Percentiles rank a stretch among this genome's conserved stretches.
Evolutionary conservation across 73 alveolate genomes (phyloP).

Genomic region (Tetrahymena borealis): DNA sequence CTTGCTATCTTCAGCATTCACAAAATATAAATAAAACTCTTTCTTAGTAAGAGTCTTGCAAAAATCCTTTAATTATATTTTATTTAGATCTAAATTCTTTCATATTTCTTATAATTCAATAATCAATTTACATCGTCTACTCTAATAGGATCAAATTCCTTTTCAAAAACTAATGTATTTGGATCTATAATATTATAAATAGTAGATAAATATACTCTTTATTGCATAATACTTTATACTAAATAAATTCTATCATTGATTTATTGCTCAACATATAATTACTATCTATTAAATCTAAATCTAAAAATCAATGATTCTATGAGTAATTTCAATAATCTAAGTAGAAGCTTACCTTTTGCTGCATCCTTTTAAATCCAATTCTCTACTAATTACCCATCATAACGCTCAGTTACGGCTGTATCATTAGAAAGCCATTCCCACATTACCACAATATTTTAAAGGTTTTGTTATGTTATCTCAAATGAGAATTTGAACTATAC

Average conservation of each 20-base stretch:
- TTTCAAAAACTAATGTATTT: constrained; percentile 12
- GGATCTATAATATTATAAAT: too few relatives aligned
- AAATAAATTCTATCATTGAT: neutral
- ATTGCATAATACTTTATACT: too few relatives aligned
- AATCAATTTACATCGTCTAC: constrained; percentile 1
- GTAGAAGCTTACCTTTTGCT: too few relatives aligned
- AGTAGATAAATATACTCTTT: too few relatives aligned
- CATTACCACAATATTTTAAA: constrained; percentile 26
- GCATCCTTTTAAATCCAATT: constrained; percentile 32
- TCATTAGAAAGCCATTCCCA: constrained; percentile 30
- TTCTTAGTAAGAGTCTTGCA: constrained; percentile 12
- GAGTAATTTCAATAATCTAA: too few relatives aligned
- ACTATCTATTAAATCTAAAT: neutral
- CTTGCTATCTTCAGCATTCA: constrained; percentile 44
- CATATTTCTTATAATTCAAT: neutral
- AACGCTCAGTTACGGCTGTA: constrained; percentile 22
- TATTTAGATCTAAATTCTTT: neutral
- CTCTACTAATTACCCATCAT: constrained; percentile 24
- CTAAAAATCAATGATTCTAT: neutral
- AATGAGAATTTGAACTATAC: constrained; percentile 25
- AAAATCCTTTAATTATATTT: neutral
- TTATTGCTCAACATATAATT: too few relatives aligned
- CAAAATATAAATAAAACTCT: constrained; percentile 19
- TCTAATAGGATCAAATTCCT: constrained; percentile 32
- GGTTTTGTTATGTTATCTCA: constrained; percentile 11